These are phyloP conservation scores for Hydnomerulius pinastri DNA, from an alignment of 768 basidiomycete genomes.

Conservation along the genomic window DNA sequence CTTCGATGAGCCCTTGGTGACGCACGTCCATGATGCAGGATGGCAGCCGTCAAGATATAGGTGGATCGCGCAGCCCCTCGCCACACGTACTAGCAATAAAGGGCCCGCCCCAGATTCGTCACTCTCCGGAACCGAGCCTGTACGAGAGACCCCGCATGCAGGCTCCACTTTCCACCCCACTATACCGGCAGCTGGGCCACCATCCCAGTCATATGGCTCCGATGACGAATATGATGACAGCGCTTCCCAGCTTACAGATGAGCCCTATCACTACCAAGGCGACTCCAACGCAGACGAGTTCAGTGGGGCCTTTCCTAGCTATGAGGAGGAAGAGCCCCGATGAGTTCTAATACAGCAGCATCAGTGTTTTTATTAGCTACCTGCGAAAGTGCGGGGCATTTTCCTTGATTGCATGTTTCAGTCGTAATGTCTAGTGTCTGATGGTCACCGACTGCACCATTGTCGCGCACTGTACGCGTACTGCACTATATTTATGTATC, in stretches of 20 bases:
- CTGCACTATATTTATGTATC: conserved; percentile 23
- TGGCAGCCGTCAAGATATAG: conserved; percentile 37
- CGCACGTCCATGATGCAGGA: conserved; percentile 42
- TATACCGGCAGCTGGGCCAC: conserved; percentile 38
- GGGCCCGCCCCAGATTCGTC: conserved; percentile 23
- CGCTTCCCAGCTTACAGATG: conserved; percentile 30
- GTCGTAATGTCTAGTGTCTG: no score
- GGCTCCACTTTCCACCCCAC: conserved; percentile 38
- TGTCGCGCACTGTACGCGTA: background rate
- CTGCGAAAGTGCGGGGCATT: no score
- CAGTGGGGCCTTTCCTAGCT: conserved; percentile 15
- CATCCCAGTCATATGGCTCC: conserved; percentile 32
- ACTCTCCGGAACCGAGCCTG: conserved; percentile 21
- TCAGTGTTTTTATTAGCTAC: background rate
- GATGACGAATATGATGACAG: conserved; percentile 38
- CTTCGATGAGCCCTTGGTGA: conserved; percentile 48
- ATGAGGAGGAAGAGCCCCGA: background rate
- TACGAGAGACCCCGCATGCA: conserved; percentile 19
- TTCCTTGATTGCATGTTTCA: no score
- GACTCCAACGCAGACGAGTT: conserved; percentile 16
- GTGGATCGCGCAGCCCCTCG: conserved; percentile 44
- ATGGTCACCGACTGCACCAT: background rate
- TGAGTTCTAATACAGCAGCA: background rate
- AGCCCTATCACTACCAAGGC: conserved; percentile 34
- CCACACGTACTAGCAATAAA: conserved; percentile 30